phyloP scores from a whole-genome alignment of 805 yeast species.

The Saccharomyces eubayanus region DNA sequence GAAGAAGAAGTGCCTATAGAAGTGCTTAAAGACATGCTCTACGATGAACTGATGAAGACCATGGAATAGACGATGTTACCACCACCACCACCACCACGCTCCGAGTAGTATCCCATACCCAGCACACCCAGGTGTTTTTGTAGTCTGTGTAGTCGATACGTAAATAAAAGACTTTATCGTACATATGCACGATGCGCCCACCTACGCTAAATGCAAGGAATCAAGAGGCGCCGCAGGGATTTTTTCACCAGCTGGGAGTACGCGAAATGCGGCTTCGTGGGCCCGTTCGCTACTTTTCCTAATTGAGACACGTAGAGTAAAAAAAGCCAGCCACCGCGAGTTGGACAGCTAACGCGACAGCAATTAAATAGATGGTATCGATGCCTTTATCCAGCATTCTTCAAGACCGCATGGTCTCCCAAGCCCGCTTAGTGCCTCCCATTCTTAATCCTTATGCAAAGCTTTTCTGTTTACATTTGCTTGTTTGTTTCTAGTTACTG shows the following conservation, averaged over 20 bases:
- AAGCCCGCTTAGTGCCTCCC: background rate
- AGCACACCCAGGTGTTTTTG: background rate
- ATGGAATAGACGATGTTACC: conserved; percentile 12
- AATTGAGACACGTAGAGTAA: background rate
- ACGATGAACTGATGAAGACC: conserved; percentile 66
- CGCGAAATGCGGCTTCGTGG: background rate
- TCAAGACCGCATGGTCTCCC: background rate
- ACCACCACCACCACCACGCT: background rate
- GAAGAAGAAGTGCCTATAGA: conserved; percentile 68
- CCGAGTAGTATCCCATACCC: background rate
- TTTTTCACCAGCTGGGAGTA: background rate
- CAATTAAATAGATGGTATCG: background rate
- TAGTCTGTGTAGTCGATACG: background rate
- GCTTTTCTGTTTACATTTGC: background rate
- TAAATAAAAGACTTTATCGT: background rate
- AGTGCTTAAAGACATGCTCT: conserved; percentile 66
- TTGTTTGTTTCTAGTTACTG: background rate
- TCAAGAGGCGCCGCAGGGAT: background rate
- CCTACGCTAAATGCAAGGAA: background rate
- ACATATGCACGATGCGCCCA: background rate
- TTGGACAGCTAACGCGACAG: background rate
- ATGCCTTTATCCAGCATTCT: background rate
- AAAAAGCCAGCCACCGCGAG: background rate
- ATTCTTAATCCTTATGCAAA: background rate
- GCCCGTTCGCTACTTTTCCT: background rate